Conservation (phyloP, 2,329 filamentous ascomycete species). For the Penicillium concentricum region DNA sequence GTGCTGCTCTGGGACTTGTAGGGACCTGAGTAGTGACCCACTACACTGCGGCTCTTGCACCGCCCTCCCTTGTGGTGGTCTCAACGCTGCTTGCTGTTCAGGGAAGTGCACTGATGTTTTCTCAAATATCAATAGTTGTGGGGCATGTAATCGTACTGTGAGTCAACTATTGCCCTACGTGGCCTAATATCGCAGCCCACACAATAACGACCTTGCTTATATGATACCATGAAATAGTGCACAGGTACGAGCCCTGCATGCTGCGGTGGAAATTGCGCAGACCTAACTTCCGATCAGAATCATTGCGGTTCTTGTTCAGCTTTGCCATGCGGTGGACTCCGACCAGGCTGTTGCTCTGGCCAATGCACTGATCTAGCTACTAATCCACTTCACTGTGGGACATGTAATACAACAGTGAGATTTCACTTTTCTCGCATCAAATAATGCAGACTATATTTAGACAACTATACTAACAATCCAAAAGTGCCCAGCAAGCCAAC, state of each 20-base stretch:
- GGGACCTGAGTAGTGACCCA: slow-evolving; percentile 4
- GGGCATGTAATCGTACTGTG: background rate
- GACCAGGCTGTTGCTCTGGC: background rate
- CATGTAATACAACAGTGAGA: background rate
- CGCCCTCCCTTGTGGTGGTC: slow-evolving; percentile 8
- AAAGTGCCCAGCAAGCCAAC: background rate
- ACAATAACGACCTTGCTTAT: background rate
- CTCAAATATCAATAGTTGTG: background rate
- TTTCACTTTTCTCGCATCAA: background rate
- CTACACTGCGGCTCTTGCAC: slow-evolving; percentile 14
- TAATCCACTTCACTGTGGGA: background rate
- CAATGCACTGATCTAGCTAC: background rate
- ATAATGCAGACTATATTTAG: background rate
- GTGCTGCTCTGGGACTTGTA: slow-evolving; percentile 17
- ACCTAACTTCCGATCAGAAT: background rate
- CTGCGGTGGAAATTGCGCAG: background rate
- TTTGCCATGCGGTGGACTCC: background rate
- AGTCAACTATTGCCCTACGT: background rate
- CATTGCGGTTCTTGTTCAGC: background rate
- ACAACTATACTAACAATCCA: background rate
- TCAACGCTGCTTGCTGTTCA: slow-evolving; percentile 2
- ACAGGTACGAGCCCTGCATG: background rate
- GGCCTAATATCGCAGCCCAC: too few relatives aligned
- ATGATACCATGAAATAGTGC: background rate
- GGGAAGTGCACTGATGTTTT: background rate